Evolutionary conservation across 2,329 filamentous ascomycete genomes (phyloP).

Genomic region (Xylariaceae sp.): DNA sequence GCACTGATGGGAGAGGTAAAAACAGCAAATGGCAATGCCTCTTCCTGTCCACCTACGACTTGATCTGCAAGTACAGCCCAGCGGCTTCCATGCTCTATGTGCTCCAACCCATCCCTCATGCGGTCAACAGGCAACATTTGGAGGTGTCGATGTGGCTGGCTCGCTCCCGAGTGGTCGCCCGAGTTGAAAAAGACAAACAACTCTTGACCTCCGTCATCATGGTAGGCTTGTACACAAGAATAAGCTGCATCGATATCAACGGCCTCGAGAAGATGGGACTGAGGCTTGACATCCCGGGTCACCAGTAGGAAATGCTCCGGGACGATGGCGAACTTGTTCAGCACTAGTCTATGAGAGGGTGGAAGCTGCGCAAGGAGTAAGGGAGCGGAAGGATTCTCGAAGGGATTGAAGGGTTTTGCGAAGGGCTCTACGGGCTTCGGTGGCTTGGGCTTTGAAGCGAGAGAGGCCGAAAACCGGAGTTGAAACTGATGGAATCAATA

Average conservation of each 20-base stretch:
- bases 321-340: slow-evolving; percentile 72
- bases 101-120: slow-evolving; percentile 52
- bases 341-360: slow-evolving; percentile 56
- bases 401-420: slow-evolving; percentile 54
- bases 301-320: slow-evolving; percentile 67
- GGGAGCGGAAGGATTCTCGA: slow-evolving; percentile 52
- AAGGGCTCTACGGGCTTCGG: slow-evolving; percentile 36
- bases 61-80: slow-evolving; percentile 49
- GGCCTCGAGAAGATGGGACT: slow-evolving; percentile 57
- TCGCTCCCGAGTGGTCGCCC: slow-evolving; percentile 62
- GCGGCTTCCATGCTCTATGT: slow-evolving; percentile 20
- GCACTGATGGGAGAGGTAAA: slow-evolving; percentile 39
- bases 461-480: slow-evolving; percentile 62
- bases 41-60: slow-evolving; percentile 24
- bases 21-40: slow-evolving; percentile 39
- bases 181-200: slow-evolving; percentile 68
- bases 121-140: slow-evolving; percentile 62
- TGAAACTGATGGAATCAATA: slow-evolving; percentile 53
- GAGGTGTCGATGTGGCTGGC: slow-evolving; percentile 66
- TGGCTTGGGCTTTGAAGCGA: slow-evolving; percentile 61
- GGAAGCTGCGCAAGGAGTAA: slow-evolving; percentile 51
- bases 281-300: slow-evolving; percentile 57
- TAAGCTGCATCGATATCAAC: slow-evolving; percentile 57
- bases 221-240: slow-evolving; percentile 56
- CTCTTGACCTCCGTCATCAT: slow-evolving; percentile 28